A percentile compares a stretch with the other conserved stretches of the same genome.
Evolutionary conservation across 768 basidiomycete species (phyloP).

Genomic region (Glaciozyma antarctica): DNA sequence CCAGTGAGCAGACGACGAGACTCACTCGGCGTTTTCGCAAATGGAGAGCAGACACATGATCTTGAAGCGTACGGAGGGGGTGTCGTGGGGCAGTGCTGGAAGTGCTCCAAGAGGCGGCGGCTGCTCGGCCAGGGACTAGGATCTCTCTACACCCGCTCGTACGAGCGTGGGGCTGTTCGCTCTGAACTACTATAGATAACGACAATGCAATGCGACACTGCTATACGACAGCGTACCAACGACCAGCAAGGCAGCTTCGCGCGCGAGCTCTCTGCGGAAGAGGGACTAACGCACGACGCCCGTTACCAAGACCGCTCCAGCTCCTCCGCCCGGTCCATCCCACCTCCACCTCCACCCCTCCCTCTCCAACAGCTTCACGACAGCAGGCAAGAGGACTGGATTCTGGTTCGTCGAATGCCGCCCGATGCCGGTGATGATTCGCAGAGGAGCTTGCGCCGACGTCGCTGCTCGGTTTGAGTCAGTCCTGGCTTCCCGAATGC

Average conservation of each 20-base stretch:
- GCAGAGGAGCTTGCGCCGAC: slow-evolving; percentile 14
- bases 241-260: too few species aligned
- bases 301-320: background rate
- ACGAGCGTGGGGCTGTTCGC: too few species aligned
- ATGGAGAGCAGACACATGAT: background rate
- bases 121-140: too few species aligned
- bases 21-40: background rate
- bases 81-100: background rate
- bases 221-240: too few species aligned
- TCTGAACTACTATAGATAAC: too few species aligned
- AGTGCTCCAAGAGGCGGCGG: background rate
- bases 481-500: background rate
- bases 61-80: background rate
- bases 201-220: too few species aligned
- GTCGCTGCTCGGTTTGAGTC: background rate
- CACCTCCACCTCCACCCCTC: slow-evolving; percentile 31
- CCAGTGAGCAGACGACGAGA: background rate
- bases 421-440: slow-evolving; percentile 34
- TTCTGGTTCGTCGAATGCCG: slow-evolving; percentile 29
- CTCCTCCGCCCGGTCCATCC: slow-evolving; percentile 5
- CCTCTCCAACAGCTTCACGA: slow-evolving; percentile 31
- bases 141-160: too few species aligned
- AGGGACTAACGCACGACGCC: background rate
- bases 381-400: slow-evolving; percentile 31
- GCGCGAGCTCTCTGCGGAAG: too few species aligned